phyloP scores from a whole-genome alignment of 208 protist species.

The Lotmaria passim region DNA sequence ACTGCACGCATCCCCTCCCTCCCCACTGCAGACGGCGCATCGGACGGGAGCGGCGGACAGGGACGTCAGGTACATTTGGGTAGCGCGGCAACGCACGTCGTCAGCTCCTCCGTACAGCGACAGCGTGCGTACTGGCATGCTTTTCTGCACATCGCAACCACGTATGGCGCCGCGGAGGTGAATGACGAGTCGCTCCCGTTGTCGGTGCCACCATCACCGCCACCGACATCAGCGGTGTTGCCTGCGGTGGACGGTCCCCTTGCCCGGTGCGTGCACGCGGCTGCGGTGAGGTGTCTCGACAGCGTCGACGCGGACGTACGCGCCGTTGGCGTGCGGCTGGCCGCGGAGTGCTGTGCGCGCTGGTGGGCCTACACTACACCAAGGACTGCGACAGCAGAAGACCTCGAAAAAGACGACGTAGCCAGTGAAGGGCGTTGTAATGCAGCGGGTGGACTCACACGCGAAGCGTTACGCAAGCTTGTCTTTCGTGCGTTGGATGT shows the following conservation, averaged over 20 bases:
- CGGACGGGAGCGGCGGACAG: neutral
- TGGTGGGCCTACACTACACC: constrained; percentile 5
- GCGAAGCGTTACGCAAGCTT: neutral
- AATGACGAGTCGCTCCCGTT: neutral
- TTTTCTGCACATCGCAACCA: constrained; percentile 8
- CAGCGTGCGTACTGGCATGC: constrained; percentile 27
- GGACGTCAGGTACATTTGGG: neutral
- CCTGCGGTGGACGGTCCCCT: constrained; percentile 10
- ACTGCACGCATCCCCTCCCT: neutral
- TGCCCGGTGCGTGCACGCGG: constrained; percentile 16
- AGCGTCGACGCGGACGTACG: constrained; percentile 14
- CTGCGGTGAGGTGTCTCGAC: constrained; percentile 13
- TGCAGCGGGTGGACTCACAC: neutral
- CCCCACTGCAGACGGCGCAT: neutral
- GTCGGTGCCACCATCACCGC: neutral
- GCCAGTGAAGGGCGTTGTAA: neutral
- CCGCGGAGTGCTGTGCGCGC: constrained; percentile 19
- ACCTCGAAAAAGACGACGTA: neutral
- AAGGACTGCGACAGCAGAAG: neutral
- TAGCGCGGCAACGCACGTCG: neutral
- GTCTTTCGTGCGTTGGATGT: constrained; percentile 11
- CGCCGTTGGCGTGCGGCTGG: constrained; percentile 28
- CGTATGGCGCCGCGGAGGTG: neutral
- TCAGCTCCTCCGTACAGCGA: neutral
- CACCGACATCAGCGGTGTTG: no score